Base-by-base conservation (phyloP, 805 yeast species). In the Candida peoriensis region DNA sequence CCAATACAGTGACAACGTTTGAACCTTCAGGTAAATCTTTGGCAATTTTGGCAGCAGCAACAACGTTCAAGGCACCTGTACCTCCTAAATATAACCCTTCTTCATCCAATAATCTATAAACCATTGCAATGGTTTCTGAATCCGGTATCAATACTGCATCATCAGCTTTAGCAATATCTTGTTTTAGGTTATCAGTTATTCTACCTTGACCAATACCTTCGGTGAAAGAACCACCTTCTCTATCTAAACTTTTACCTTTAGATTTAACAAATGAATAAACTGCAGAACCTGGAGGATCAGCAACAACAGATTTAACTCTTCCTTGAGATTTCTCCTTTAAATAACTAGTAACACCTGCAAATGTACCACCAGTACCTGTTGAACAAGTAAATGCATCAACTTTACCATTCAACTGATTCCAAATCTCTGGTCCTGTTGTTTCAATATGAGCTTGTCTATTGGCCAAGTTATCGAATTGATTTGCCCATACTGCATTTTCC, bases 121-220 rank as follows among this genome's bases (percentile, higher is more conserved):
- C 64, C 96, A 89, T 89, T 28, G 68, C 77, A 47, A 89, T 87
- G 11, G 93, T 72, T 43, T 80, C 82, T 38, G 72, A 81, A 61
- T 89, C 97, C 2, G 88, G 75, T 34, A 89, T 76, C 45, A 74
- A 71, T 32, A 84, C 60, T 1, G 96, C 94, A 47, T 81, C 95
- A 54, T 89, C 96, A 24, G 86, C 68, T 21, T 79, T 57, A 8
- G 70, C 80, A 20, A 87, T 63, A 43, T 86, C 96, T 28, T 76
- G 82, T 13, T 67, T 68, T 58, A 89, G 69, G 58, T 89, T 89
- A 43, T 74, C 81, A 6, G 96, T 89, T 50, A 89, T 81, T 50
- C 97, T 73, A 30, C 96, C 96, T 62, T 89, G 97, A 20, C 97
- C 97, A 62, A 89, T 87, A 21, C 97, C 97, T 63, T 89, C 97